Base-by-base conservation (phyloP, 345 rosid species). In the Combretum micranthum region DNA sequence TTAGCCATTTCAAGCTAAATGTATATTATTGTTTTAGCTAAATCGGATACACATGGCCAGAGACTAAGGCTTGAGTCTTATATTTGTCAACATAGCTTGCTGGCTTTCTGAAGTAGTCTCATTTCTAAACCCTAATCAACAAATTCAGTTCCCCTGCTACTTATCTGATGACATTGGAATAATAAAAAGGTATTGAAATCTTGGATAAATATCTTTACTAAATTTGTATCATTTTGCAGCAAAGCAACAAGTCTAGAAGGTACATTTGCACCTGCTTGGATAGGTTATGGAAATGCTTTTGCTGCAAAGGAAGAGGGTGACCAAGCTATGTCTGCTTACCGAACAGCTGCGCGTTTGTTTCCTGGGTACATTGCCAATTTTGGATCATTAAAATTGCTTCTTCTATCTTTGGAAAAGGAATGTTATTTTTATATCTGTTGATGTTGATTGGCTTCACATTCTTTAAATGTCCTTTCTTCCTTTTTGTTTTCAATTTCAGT, bases 261-360 rank as follows among this genome's bases (percentile, higher is more conserved):
- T 43, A 82, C 83, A 26, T 93, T 87, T 71, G 69, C 87, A 52
- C 87, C 97, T 76, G 97, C 99, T 42, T 87, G 89, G 96, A 80
- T 93, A 64, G 95, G 97, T 61, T 83, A 56, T 73, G 97, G 95
- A 54, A 87, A 90, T 83, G 88, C 96, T 59, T 93, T 69, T 80
- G 91, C 95, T 26, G 88, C 86, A 61, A 79, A 78, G 74, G 94
- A 90, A 53, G 99, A 87, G 77, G 96, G 95, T 58, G 99, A 93
- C 69, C 97, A 87, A 73, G 97, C 97, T 64, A 87, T 93, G 99
- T 75, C 94, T 7, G 96, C 90, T 63, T 93, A 93, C 68, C 93
- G 97, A 14, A 83, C 85, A 44, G 97, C 95, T 53, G 97, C 96
- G 63, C 86, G 96, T 49, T 75, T 93, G 65, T 89, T 93, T 74